Evolutionary conservation across 2,329 filamentous ascomycete species (phyloP).

Genomic region (Mollisiaceae sp.): DNA sequence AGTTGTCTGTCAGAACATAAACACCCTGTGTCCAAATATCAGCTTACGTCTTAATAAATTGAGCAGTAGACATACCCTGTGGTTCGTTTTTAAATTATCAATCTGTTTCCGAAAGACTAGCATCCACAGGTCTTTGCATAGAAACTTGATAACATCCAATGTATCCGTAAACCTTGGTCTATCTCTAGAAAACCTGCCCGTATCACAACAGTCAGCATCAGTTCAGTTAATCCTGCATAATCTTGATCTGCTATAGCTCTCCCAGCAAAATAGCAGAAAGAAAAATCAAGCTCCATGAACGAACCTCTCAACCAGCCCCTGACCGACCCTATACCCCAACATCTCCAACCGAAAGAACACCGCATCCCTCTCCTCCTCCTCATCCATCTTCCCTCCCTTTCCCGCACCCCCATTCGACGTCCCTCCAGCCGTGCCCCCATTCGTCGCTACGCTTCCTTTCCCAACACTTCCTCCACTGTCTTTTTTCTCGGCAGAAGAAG

Average conservation of each 20-base stretch:
- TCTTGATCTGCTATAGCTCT: not conserved
- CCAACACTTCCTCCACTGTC: conserved; percentile 32
- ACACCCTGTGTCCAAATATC: conserved; percentile 66
- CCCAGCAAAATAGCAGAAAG: not conserved
- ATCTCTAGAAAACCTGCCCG: conserved; percentile 74
- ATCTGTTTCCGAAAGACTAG: conserved; percentile 96
- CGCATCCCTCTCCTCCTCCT: conserved; percentile 83
- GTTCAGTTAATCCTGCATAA: not conserved
- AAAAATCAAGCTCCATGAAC: conserved; percentile 34
- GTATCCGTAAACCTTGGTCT: conserved; percentile 89
- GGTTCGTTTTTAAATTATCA: conserved; percentile 98
- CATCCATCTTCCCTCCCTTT: conserved; percentile 56
- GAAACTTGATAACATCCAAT: conserved; percentile 95
- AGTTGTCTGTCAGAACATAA: conserved; percentile 92
- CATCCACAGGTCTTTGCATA: conserved; percentile 98
- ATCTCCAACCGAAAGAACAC: conserved; percentile 84
- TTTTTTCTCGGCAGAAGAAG: conserved; percentile 11
- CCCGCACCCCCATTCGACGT: conserved; percentile 65
- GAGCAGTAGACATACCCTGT: conserved; percentile 64
- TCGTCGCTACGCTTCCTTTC: conserved; percentile 74
- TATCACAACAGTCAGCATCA: not conserved
- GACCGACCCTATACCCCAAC: conserved; percentile 88
- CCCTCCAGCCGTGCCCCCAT: conserved; percentile 28
- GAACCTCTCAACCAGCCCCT: conserved; percentile 89
- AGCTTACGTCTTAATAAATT: not conserved